phyloP scores from a whole-genome alignment of 768 basidiomycete species.

The Strobilomyces echinocephalus region DNA sequence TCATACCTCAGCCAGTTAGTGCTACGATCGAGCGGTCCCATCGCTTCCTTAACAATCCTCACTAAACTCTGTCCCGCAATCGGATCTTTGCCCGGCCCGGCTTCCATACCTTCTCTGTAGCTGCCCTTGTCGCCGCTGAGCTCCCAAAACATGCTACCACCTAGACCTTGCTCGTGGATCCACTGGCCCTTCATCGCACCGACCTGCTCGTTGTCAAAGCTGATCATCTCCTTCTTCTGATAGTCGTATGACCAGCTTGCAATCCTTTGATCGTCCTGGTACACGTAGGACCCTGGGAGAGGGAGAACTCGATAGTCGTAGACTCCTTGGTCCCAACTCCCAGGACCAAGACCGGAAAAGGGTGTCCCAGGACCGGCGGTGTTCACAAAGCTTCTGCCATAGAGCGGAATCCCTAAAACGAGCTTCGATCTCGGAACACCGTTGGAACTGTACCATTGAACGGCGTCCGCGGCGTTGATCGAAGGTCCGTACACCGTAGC shows the following conservation, averaged over 20 bases:
- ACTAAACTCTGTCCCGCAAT: constrained; percentile 71
- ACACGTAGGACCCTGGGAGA: constrained; percentile 59
- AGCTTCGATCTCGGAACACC: constrained; percentile 79
- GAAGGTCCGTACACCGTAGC: constrained; percentile 74
- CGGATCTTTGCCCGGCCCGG: constrained; percentile 67
- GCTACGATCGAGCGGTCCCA: constrained; percentile 66
- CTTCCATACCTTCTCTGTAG: constrained; percentile 66
- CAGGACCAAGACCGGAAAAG: constrained; percentile 79
- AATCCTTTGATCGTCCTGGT: constrained; percentile 58
- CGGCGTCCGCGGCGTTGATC: constrained; percentile 57
- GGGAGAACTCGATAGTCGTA: constrained; percentile 94
- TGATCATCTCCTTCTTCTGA: constrained; percentile 70
- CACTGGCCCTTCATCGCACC: constrained; percentile 74
- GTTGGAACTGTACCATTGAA: constrained; percentile 63
- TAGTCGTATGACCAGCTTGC: constrained; percentile 87
- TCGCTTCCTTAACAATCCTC: constrained; percentile 67
- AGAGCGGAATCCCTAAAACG: constrained; percentile 87
- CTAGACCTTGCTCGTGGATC: constrained; percentile 70
- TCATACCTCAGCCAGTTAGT: constrained; percentile 83
- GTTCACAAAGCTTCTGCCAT: constrained; percentile 86
- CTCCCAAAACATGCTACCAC: constrained; percentile 96
- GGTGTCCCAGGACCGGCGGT: constrained; percentile 77
- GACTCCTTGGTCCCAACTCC: constrained; percentile 87
- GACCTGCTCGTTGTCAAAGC: constrained; percentile 70
- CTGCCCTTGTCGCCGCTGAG: constrained; percentile 81